Conservation (phyloP, 1,284 basidiomycete species). For the Inonotus hispidus region DNA sequence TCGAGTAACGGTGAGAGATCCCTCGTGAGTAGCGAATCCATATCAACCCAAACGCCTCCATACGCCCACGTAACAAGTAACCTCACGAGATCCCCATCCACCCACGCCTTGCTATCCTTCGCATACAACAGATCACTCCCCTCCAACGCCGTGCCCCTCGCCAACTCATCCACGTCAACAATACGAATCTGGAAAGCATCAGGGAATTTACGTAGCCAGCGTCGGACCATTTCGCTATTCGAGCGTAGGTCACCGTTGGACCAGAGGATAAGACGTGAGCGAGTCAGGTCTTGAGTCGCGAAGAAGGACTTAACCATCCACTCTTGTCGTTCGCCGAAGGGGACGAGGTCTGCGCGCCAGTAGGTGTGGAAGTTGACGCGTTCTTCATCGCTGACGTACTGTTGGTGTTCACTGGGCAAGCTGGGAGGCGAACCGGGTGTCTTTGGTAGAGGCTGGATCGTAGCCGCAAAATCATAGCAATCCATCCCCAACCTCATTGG, state of each 20-base stretch:
- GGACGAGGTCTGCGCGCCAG: constrained; percentile 81
- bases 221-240: constrained; percentile 51
- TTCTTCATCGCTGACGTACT: constrained; percentile 27
- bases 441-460: constrained; percentile 40
- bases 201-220: constrained; percentile 59
- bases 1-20: constrained; percentile 80
- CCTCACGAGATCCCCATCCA: constrained; percentile 88
- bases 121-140: constrained; percentile 50
- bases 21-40: constrained; percentile 86
- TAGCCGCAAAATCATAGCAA: constrained; percentile 85
- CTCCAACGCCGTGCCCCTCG: constrained; percentile 71
- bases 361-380: constrained; percentile 79
- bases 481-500: constrained; percentile 72
- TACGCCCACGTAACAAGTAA: constrained; percentile 84
- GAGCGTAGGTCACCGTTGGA: constrained; percentile 72
- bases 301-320: constrained; percentile 88
- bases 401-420: constrained; percentile 13
- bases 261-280: constrained; percentile 76
- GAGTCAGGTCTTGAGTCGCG: constrained; percentile 72
- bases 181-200: constrained; percentile 63
- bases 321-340: constrained; percentile 76
- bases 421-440: constrained; percentile 22
- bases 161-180: constrained; percentile 63
- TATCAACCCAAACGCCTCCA: constrained; percentile 93
- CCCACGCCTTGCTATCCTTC: constrained; percentile 79